A percentile compares a stretch with the other conserved stretches of the same genome.
These are phyloP conservation scores for Melanomma pulvis-pyrius DNA, from an alignment of 495 filamentous ascomycete genomes.

Conservation along the genomic window DNA sequence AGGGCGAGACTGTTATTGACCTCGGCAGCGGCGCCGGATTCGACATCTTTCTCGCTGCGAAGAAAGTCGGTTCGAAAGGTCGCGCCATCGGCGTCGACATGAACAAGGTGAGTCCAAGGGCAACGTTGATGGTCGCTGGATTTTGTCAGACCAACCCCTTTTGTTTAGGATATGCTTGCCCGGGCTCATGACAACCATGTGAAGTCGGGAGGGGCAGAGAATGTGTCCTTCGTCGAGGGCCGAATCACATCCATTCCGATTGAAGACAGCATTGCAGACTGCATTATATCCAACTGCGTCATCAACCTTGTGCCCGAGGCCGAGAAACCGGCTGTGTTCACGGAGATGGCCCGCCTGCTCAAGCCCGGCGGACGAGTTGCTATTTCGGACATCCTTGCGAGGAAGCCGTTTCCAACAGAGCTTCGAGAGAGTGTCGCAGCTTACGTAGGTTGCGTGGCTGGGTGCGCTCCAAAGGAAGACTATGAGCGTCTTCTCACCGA, in stretches of 20 bases:
- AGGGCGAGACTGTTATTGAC: constrained; percentile 67
- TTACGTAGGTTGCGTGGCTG: constrained; percentile 65
- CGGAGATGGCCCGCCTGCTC: constrained; percentile 64
- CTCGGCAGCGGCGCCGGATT: constrained; percentile 67
- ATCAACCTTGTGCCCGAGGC: constrained; percentile 64
- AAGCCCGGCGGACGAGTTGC: constrained; percentile 64
- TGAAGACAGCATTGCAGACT: constrained; percentile 50
- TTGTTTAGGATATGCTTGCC: constrained; percentile 59
- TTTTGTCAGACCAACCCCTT: neutral
- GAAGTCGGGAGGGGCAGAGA: constrained; percentile 46
- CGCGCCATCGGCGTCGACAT: constrained; percentile 68
- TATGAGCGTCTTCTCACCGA: constrained; percentile 60
- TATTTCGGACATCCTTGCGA: constrained; percentile 66
- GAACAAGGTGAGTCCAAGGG: constrained; percentile 59
- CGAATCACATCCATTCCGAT: constrained; percentile 57
- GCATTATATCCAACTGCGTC: constrained; percentile 67
- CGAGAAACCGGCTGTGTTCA: constrained; percentile 61
- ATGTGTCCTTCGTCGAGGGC: constrained; percentile 57
- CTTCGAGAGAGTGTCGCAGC: constrained; percentile 54
- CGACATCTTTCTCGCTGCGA: constrained; percentile 64
- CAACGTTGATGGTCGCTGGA: constrained; percentile 10
- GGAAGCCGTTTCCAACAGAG: constrained; percentile 54
- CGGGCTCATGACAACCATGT: constrained; percentile 51
- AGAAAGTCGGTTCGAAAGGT: constrained; percentile 58
- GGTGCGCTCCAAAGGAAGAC: constrained; percentile 57